phyloP scores from a whole-genome alignment of 1,284 basidiomycete species.

The Puccinia triticina region DNA sequence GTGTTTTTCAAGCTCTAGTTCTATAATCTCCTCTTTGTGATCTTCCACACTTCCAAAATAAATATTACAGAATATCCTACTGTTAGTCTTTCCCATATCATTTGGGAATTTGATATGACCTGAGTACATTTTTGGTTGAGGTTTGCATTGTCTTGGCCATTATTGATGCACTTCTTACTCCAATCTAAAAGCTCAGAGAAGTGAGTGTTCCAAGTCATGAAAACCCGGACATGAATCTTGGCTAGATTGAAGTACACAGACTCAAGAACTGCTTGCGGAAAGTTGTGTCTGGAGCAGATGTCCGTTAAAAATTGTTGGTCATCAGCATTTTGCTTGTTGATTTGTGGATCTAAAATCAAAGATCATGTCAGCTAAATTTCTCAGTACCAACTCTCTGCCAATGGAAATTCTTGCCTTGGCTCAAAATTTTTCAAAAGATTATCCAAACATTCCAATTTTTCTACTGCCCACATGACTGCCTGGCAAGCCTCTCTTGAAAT shows the following conservation, averaged over 20 bases:
- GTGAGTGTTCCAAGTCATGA: not conserved
- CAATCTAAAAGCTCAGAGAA: not conserved
- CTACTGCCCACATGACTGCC: not conserved
- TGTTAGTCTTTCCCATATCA: not conserved
- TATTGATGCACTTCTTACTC: not conserved
- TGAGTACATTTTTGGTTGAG: not conserved
- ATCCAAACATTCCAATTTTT: not conserved
- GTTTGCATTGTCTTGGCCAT: not conserved
- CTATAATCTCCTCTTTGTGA: not conserved
- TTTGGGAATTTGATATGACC: not conserved
- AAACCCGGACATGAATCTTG: not conserved
- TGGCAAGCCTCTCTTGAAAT: conserved; percentile 9
- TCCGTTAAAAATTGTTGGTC: not conserved
- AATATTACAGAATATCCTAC: not conserved
- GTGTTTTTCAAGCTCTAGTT: not conserved
- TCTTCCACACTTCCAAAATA: not conserved
- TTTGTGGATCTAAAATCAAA: not conserved
- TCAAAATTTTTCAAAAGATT: not conserved
- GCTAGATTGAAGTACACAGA: not conserved
- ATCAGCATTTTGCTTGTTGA: not conserved
- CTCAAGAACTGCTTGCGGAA: not conserved
- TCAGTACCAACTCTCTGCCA: not conserved
- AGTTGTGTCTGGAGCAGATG: not conserved
- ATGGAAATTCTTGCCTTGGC: not conserved
- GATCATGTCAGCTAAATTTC: not conserved